Base-by-base conservation (phyloP, 176 grass and related monocot species). In the Cenchrus americanus region DNA sequence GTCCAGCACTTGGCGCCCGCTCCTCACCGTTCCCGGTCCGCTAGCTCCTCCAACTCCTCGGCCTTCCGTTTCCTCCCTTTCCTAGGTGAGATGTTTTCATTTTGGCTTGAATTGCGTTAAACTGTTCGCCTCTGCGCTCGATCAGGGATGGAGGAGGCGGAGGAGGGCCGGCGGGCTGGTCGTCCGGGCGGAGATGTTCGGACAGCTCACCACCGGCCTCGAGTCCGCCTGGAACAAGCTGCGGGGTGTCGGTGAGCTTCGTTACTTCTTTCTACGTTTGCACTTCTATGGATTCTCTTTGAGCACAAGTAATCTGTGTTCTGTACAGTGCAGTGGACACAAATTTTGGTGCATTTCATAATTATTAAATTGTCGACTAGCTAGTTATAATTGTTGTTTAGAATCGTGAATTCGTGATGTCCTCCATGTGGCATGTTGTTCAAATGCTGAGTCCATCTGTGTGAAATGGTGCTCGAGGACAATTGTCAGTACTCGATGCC, bases 171-270 rank as follows among this genome's bases (percentile, higher is more conserved):
- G 63, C 75, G 74, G 76, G 24, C 82, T 93, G 76, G 88, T 83
- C 23, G 92, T 96, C 81, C 81, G 86, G 62, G 91, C 93, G 34
- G 96, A 99, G 91, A 99, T 94, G 96, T 96, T 99, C 69, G 96
- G 96, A 9, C 93, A 99, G 83, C 91, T 99, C 79, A 96, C 96
- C 41, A 94, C 79, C 53, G 93, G 96, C 24, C 92, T 99, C 6
- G 96, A 99, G 77, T 88, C 96, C 9, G 96, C 96, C 7, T 99
- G 96, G 96, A 99, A 94, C 87, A 99, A 99, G 81, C 89, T 99
- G 46, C 87, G 89, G 5, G 96, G 96, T 55, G 91, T 86, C 55
- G 93, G 96, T 99, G 50, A 23, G 88, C 48, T 79, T 46, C 10
- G 26, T 62, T 69, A 0, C 43, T 8, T 2, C 17, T 30, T n/a